These are phyloP conservation scores for Thymus mandschuricus DNA, from an alignment of 257 asterid genomes.

Conservation along the genomic window DNA sequence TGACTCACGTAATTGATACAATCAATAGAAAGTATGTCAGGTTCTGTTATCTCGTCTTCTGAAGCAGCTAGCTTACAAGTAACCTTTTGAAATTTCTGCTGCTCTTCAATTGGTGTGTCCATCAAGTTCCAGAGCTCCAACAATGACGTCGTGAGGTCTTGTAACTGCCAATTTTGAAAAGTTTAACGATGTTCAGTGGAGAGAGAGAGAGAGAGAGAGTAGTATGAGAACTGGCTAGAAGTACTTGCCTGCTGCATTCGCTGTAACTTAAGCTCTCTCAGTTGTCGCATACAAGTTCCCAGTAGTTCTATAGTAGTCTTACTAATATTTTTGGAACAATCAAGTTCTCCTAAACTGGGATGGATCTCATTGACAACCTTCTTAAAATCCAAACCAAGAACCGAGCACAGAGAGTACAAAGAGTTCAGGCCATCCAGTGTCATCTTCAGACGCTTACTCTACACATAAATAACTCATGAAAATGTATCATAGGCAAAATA, in stretches of 20 bases:
- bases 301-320: conserved; percentile 59
- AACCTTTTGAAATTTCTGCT: conserved; percentile 74
- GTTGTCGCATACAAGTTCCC: conserved; percentile 54
- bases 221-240: neutral
- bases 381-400: conserved; percentile 85
- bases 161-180: conserved; percentile 54
- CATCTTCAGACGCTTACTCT: conserved; percentile 79
- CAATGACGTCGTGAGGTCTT: conserved; percentile 84
- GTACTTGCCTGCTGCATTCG: conserved; percentile 76
- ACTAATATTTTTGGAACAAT: conserved; percentile 59
- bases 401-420: conserved; percentile 71
- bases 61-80: conserved; percentile 87
- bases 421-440: conserved; percentile 57
- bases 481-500: conserved; percentile 23
- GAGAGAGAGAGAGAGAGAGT: neutral
- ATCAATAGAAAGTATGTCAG: conserved; percentile 71
- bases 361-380: conserved; percentile 62
- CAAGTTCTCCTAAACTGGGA: conserved; percentile 73
- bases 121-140: conserved; percentile 94
- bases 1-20: conserved; percentile 66
- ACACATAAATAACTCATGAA: conserved; percentile 36
- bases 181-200: conserved; percentile 20
- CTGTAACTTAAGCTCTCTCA: conserved; percentile 69
- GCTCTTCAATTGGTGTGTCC: conserved; percentile 96
- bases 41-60: conserved; percentile 85